Evolutionary conservation across 768 basidiomycete species (phyloP).

Genomic region (Leccinum disarticulatum): DNA sequence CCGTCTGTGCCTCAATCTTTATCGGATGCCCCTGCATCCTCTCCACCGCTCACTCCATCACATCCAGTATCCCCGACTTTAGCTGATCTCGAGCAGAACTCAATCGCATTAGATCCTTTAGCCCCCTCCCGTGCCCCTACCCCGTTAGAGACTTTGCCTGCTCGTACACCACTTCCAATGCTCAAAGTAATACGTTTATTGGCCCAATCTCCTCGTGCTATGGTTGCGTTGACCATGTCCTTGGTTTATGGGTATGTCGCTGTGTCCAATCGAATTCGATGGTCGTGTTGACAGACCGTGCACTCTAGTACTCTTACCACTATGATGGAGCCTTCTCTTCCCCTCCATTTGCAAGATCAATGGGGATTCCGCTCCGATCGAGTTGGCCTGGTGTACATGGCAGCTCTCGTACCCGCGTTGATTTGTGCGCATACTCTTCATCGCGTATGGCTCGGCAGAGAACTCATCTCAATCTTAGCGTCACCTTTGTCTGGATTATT

Average conservation of each 20-base stretch:
- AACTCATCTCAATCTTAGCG: constrained; percentile 37
- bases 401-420: constrained; percentile 60
- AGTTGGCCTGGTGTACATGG: constrained; percentile 70
- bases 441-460: not conserved
- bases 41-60: not conserved
- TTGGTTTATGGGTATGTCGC: constrained; percentile 55
- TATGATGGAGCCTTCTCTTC: constrained; percentile 56
- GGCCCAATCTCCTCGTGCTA: constrained; percentile 47
- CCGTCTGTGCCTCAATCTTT: not conserved
- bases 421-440: constrained; percentile 50
- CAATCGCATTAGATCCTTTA: not conserved
- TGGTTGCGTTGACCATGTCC: constrained; percentile 43
- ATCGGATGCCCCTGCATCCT: not conserved
- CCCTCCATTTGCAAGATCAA: constrained; percentile 49
- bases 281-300: not conserved
- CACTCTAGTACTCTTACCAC: constrained; percentile 44
- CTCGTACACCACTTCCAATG: constrained; percentile 36
- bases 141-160: constrained; percentile 10
- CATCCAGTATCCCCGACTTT: not conserved
- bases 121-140: not conserved
- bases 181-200: constrained; percentile 43
- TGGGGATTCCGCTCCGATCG: constrained; percentile 48
- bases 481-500: constrained; percentile 58
- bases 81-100: not conserved
- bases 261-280: not conserved